Evolutionary conservation across 75 land plant species (phyloP).

Genomic region (Pinus taeda): DNA sequence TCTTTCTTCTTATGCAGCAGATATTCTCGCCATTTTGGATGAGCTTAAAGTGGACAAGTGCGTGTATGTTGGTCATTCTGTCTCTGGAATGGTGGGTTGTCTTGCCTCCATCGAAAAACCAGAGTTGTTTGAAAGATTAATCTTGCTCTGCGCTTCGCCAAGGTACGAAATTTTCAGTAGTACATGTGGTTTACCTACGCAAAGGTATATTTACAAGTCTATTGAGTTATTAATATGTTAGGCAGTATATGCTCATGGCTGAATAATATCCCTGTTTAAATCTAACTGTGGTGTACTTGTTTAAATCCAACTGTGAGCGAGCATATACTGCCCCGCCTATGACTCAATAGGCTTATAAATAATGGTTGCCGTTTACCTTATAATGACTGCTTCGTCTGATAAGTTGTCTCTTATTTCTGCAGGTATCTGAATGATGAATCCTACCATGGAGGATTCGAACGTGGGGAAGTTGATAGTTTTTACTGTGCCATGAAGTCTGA

Average conservation of each 20-base stretch:
- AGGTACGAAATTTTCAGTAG: neutral
- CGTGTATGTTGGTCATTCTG: constrained; percentile 25
- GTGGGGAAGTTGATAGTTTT: constrained; percentile 25
- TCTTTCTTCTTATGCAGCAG: constrained; percentile 20
- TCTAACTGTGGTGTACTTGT: no score
- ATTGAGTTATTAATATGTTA: no score
- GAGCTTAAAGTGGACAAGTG: constrained; percentile 22
- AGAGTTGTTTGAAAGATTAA: constrained; percentile 23
- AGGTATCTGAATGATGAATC: constrained; percentile 63
- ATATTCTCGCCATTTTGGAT: constrained; percentile 23
- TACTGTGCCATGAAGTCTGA: constrained; percentile 39
- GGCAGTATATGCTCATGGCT: no score
- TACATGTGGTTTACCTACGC: no score
- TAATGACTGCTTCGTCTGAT: no score
- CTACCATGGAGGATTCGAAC: constrained; percentile 74
- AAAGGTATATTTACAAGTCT: no score
- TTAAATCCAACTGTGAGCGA: no score
- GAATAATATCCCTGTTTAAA: no score
- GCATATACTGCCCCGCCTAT: no score
- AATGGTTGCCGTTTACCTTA: no score
- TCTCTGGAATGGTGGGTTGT: constrained; percentile 36
- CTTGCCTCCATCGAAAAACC: constrained; percentile 25
- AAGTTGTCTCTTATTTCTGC: neutral
- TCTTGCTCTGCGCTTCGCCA: constrained; percentile 28
- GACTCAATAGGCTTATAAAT: no score